phyloP scores from a whole-genome alignment of 2,329 filamentous ascomycete genomes.

The Colletotrichum ledebouriae region DNA sequence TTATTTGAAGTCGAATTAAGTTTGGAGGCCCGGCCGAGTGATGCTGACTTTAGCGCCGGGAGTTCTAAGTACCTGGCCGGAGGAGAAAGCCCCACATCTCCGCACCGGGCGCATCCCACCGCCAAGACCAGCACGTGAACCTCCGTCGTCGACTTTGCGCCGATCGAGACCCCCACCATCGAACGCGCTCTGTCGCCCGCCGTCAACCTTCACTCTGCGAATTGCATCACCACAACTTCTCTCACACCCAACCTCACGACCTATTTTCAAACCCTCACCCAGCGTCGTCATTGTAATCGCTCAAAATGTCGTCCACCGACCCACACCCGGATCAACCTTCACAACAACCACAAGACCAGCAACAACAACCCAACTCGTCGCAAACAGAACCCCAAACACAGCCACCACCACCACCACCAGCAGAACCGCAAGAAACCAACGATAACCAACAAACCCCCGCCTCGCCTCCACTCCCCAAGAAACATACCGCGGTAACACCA shows the following conservation, averaged over 20 bases:
- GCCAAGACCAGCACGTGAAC: constrained; percentile 26
- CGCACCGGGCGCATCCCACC: constrained; percentile 15
- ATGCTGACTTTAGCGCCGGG: no score
- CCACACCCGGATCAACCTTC: no score
- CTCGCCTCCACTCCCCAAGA: constrained; percentile 57
- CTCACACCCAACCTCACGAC: neutral
- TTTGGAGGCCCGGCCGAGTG: constrained; percentile 16
- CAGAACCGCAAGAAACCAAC: constrained; percentile 4
- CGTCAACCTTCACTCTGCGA: neutral
- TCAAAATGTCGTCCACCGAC: no score
- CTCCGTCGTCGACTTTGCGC: constrained; percentile 28
- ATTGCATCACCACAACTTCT: neutral
- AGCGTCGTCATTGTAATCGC: neutral
- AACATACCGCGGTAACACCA: constrained; percentile 60
- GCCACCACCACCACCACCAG: neutral
- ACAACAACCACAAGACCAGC: no score
- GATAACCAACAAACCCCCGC: constrained; percentile 42
- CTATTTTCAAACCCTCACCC: neutral
- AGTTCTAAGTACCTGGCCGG: no score
- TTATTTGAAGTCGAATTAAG: neutral
- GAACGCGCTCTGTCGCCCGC: neutral
- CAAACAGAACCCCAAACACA: constrained; percentile 1
- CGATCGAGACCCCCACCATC: constrained; percentile 2
- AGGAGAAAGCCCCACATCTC: neutral
- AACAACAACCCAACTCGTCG: no score